Evolutionary conservation across 306 rosid genomes (phyloP).

Genomic region (Rubus parviflorus): DNA sequence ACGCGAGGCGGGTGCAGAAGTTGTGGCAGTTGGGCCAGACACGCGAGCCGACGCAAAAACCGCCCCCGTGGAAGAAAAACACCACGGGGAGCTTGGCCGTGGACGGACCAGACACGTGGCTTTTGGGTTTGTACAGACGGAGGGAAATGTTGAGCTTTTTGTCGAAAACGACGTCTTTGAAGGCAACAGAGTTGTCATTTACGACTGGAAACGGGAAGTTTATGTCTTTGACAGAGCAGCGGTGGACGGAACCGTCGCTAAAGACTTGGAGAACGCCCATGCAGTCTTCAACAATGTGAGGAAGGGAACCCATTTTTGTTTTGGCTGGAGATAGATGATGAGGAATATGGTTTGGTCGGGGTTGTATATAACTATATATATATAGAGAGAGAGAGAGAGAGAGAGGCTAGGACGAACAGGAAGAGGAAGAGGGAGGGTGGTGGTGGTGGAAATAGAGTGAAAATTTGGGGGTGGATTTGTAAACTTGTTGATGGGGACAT

Average conservation of each 20-base stretch:
- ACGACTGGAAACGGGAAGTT: conserved; percentile 35
- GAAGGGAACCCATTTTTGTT: conserved; percentile 64
- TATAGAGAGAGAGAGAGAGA: not conserved
- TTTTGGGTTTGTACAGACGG: conserved; percentile 65
- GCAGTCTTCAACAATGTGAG: conserved; percentile 79
- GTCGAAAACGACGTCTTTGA: conserved; percentile 54
- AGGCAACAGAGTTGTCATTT: conserved; percentile 46
- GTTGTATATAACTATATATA: not conserved
- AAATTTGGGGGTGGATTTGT: conserved; percentile 28
- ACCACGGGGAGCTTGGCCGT: conserved; percentile 43
- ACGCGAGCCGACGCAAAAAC: conserved; percentile 84
- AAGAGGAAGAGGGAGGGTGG: not conserved
- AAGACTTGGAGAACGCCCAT: conserved; percentile 82
- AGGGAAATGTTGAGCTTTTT: conserved; percentile 50
- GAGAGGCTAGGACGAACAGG: too few relatives aligned
- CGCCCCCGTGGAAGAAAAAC: conserved; percentile 79
- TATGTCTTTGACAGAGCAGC: conserved; percentile 41
- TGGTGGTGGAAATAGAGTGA: conserved; percentile 13
- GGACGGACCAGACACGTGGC: not conserved
- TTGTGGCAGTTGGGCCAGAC: conserved; percentile 81
- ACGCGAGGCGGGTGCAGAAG: conserved; percentile 66
- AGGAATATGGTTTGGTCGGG: not conserved
- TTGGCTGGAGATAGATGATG: not conserved
- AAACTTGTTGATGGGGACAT: conserved; percentile 10
- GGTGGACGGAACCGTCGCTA: conserved; percentile 74